Evolutionary conservation across 108 stramenopile species (phyloP).

Genomic region (Schizochytrium sp.): DNA sequence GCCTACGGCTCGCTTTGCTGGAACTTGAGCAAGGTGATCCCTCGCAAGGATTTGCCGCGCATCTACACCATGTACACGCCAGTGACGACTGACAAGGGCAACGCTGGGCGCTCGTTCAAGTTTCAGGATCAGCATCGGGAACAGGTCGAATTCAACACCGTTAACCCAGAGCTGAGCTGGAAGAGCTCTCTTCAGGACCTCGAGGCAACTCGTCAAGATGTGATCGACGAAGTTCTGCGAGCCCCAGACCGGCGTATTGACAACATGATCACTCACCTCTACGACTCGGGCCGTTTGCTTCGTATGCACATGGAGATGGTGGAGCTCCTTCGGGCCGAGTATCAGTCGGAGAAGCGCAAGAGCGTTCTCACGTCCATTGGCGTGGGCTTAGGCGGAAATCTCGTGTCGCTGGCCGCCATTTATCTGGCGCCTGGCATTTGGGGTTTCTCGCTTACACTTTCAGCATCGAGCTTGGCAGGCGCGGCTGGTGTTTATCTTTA

Average conservation of each 20-base stretch:
- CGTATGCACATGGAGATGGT: conserved; percentile 69
- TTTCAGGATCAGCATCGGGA: conserved; percentile 27
- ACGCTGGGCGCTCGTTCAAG: conserved; percentile 14
- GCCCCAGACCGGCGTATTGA: conserved; percentile 91
- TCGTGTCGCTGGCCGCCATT: neutral
- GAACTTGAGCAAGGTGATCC: conserved; percentile 84
- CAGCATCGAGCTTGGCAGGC: neutral
- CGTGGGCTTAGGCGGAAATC: neutral
- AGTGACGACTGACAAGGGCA: conserved; percentile 14
- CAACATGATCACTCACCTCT: conserved; percentile 90
- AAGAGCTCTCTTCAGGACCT: conserved; percentile 54
- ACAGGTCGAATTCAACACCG: neutral
- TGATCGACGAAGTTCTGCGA: conserved; percentile 80
- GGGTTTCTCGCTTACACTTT: neutral
- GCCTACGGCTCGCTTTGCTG: conserved; percentile 97
- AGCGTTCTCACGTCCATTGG: neutral
- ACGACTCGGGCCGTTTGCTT: conserved; percentile 72
- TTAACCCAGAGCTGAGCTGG: neutral
- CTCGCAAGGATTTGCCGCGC: conserved; percentile 78
- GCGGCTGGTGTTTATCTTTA: conserved; percentile 1
- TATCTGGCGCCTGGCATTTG: neutral
- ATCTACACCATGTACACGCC: conserved; percentile 98
- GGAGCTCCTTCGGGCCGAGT: conserved; percentile 38
- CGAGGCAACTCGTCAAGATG: conserved; percentile 75
- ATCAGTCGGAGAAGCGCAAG: neutral